Base-by-base conservation (phyloP, 306 rosid species). In the Elaeagnus macrophylla region DNA sequence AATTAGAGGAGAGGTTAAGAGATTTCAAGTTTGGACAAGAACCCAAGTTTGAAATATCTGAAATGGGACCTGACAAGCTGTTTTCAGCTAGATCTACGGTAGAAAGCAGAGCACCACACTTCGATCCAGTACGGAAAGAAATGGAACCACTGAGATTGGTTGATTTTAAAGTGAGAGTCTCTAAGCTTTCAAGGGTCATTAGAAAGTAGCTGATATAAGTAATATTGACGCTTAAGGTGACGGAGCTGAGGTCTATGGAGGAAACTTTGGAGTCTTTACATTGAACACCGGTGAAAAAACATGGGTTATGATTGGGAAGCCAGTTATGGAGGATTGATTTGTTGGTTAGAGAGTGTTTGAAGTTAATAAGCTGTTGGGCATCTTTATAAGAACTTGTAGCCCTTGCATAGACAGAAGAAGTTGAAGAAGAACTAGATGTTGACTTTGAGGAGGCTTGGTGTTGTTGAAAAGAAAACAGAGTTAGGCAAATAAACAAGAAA, bases 71-170 rank as follows among this genome's bases (percentile, higher is more conserved):
- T 11, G 88, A 82, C 39, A 93, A 18, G 7, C 37, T 1, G 80
- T 93, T 93, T 3, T 17, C 67, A 1, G 99, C 73, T 9, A 93
- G 99, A 87, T 93, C 96, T 74, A 93, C 0, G 65, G 73, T 1
- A 55, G 75, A 38, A 41, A 93, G 74, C 10, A 79, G 36, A 54
- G 84, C 18, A 57, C 73, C 9, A 58, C 99, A 87, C 66, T 72
- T 75, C 53, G 72, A 63, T 15, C 53, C 57, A 7, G 57, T 10
- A 0, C 70, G 17, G 25, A 67, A 13, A 50, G 71, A 65, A 66
- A 83, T 59, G 74, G 89, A 6, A 32, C 94, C 96, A 1, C 79
- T 56, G 25, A 93, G 85, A 68, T 75, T 70, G 0, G 85, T 46
- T 10, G 64, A 68, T 59, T 54, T 69, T 0, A 93, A 74, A 16